Conservation (phyloP, 2,329 filamentous ascomycete genomes). For the Periconia digitata region DNA sequence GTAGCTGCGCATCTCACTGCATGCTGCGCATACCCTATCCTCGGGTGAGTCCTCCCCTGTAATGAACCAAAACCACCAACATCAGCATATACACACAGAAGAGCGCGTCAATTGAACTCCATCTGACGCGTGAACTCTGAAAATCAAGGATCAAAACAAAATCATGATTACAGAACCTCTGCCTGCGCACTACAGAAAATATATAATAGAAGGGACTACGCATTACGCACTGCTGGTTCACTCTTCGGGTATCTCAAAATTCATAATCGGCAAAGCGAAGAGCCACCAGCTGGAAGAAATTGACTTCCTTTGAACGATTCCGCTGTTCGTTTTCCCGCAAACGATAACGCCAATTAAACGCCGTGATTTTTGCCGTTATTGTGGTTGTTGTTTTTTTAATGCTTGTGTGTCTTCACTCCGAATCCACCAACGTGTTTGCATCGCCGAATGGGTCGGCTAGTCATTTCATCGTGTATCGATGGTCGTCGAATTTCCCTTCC, state of each 20-base stretch:
- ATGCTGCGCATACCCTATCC: too few species aligned
- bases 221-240: slow-evolving; percentile 14
- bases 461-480: slow-evolving; percentile 18
- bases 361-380: not conserved
- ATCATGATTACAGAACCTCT: not conserved
- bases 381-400: slow-evolving; percentile 4
- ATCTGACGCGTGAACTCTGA: too few species aligned
- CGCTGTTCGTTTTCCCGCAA: slow-evolving; percentile 5
- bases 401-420: too few species aligned
- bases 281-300: slow-evolving; percentile 13
- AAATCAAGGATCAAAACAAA: not conserved
- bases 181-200: not conserved
- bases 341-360: slow-evolving; percentile 1
- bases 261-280: slow-evolving; percentile 7
- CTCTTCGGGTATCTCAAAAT: slow-evolving; percentile 11
- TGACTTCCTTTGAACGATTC: slow-evolving; percentile 16
- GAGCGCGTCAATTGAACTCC: too few species aligned
- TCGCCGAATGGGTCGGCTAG: slow-evolving; percentile 9
- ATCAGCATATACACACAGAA: too few species aligned
- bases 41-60: too few species aligned
- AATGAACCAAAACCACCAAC: too few species aligned
- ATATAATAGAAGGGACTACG: slow-evolving; percentile 3
- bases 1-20: too few species aligned
- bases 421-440: too few species aligned
- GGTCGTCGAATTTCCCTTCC: slow-evolving; percentile 17